Conservation (phyloP, 495 filamentous ascomycete genomes). For the Tuber aestivum region DNA sequence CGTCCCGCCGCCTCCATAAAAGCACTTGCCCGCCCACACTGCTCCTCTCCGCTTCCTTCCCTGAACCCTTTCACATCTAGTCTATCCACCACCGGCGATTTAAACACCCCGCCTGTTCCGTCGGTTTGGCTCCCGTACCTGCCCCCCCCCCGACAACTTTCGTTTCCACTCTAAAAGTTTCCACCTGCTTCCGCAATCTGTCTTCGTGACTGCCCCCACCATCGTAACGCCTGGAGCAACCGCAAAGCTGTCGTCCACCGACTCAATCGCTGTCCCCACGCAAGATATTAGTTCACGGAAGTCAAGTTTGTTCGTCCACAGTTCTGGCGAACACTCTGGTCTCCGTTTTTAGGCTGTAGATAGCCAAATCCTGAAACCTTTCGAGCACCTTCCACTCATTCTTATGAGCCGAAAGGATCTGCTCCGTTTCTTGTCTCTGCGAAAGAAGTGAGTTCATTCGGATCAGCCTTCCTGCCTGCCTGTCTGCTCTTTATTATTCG, state of each 20-base stretch:
- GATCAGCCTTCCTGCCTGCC: background rate
- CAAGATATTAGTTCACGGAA: slow-evolving; percentile 18
- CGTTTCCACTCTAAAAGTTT: background rate
- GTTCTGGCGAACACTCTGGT: slow-evolving; percentile 42
- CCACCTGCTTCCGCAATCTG: background rate
- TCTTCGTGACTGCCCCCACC: background rate
- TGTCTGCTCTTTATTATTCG: background rate
- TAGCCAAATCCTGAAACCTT: slow-evolving; percentile 35
- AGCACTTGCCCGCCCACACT: slow-evolving; percentile 1
- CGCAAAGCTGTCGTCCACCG: slow-evolving; percentile 32
- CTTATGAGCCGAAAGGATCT: slow-evolving; percentile 91
- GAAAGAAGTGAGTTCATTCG: slow-evolving; percentile 69
- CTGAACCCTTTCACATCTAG: slow-evolving; percentile 8
- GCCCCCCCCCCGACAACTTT: background rate
- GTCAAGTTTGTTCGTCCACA: slow-evolving; percentile 42
- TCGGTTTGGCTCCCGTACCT: slow-evolving; percentile 14
- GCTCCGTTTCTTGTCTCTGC: slow-evolving; percentile 90
- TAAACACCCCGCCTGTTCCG: slow-evolving; percentile 6
- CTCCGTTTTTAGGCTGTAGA: slow-evolving; percentile 41
- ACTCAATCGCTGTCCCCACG: slow-evolving; percentile 12
- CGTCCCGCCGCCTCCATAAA: slow-evolving; percentile 6
- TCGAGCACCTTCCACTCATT: slow-evolving; percentile 43
- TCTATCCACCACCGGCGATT: slow-evolving; percentile 10
- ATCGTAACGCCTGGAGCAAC: slow-evolving; percentile 8
- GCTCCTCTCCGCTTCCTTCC: slow-evolving; percentile 17